Base-by-base conservation (phyloP, 495 filamentous ascomycete species). In the Paragyromitra xinjiangensis region DNA sequence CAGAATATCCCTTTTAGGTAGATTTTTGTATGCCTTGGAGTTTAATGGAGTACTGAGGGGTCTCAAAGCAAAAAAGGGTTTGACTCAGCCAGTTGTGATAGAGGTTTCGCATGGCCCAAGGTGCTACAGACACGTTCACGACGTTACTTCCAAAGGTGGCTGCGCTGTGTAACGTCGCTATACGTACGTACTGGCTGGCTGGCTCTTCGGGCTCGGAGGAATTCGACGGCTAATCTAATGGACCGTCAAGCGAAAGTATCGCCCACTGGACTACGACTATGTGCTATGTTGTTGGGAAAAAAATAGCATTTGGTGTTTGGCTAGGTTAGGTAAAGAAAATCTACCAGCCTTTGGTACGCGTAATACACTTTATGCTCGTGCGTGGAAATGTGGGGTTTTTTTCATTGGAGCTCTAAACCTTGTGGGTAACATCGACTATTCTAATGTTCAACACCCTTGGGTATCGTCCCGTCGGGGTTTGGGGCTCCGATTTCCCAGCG, bases 51-150 rank as follows among this genome's bases (percentile, higher is more conserved):
- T 2, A 16, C 4, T n/a, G 14, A 16, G 14, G 24, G 26, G 12
- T 34, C 24, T 59, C 26, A 7, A 39, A 59, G 26, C n/a, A 22
- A 48, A 53, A 53, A 37, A 37, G 55, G 26, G 37, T 59, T 37
- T 59, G 56, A 12, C 12, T 8, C 19, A 37, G 1, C 56, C 12
- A 59, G 37, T 37, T 12, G 16, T 2, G 11, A 1, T 14, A 14
- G 9, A 16, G 37, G 12, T 29, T n/a, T 3, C 56, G 29, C 29
- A 39, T 37, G 16, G 56, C 7, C 56, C 14, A 61, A 61, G 29
- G 22, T 44, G 22, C 11, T 64, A 45, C 62, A 64, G 62, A 42
- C 22, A 64, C 40, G 39, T 26, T 45, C 62, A 48, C 22, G 19
- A 22, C 29, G 62, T n/a, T 14, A 12, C 24, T 1, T 6, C 19